phyloP scores from a whole-genome alignment of 148 eudicot species.

The Silene latifolia region DNA sequence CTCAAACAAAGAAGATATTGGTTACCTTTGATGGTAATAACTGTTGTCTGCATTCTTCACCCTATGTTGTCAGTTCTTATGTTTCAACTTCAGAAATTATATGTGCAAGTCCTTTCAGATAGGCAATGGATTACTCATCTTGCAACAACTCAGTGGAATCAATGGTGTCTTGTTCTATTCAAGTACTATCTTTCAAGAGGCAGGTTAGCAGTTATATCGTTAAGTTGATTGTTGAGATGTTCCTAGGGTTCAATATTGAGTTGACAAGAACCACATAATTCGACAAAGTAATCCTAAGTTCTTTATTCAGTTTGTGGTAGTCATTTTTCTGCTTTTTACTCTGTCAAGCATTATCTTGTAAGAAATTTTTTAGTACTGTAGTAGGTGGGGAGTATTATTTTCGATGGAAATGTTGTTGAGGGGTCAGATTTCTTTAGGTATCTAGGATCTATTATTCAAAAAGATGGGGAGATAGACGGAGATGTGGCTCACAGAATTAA shows the following conservation, averaged over 20 bases:
- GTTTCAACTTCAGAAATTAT: slow-evolving; percentile 3
- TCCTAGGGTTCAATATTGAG: neutral
- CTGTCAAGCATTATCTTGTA: neutral
- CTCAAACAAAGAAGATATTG: slow-evolving; percentile 84
- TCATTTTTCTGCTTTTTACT: neutral
- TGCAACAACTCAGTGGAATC: slow-evolving; percentile 87
- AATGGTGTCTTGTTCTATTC: slow-evolving; percentile 93
- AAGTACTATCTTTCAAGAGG: slow-evolving; percentile 70
- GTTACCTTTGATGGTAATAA: slow-evolving; percentile 84
- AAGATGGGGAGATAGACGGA: too few species aligned
- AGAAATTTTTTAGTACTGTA: neutral
- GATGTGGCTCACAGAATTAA: too few species aligned
- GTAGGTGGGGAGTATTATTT: too few species aligned
- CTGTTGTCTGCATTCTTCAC: neutral
- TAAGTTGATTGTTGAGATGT: neutral
- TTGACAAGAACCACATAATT: neutral
- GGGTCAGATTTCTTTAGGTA: too few species aligned
- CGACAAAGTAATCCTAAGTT: neutral
- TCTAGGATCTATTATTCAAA: too few species aligned
- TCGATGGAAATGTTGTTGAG: too few species aligned
- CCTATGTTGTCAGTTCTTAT: slow-evolving; percentile 9
- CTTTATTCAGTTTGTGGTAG: neutral
- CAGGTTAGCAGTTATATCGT: slow-evolving; percentile 46
- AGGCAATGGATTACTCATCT: slow-evolving; percentile 76
- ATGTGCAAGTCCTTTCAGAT: slow-evolving; percentile 48